Percentiles rank a stretch among this genome's conserved stretches.
These are phyloP conservation scores for Ramalina intermedia DNA, from an alignment of 495 filamentous ascomycete genomes.

Conservation along the genomic window DNA sequence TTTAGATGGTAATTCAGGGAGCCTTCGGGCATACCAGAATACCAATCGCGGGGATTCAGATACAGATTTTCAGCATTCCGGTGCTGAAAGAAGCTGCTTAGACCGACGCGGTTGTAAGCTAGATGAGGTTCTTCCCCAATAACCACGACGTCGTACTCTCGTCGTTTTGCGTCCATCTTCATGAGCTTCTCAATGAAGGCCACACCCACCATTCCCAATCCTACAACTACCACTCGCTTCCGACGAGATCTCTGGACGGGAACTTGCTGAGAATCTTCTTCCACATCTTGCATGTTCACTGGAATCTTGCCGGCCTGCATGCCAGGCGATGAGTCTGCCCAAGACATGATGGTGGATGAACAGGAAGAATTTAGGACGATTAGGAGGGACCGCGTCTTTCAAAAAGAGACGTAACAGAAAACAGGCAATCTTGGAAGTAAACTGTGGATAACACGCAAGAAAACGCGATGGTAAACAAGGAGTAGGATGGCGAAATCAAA, in stretches of 20 bases:
- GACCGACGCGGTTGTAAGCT: slow-evolving; percentile 92
- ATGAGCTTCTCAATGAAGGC: slow-evolving; percentile 89
- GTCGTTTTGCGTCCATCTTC: slow-evolving; percentile 63
- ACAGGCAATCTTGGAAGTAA: no score
- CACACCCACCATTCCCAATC: slow-evolving; percentile 91
- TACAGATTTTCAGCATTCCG: slow-evolving; percentile 82
- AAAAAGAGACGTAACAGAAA: no score
- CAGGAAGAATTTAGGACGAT: not conserved
- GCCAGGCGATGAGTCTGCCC: slow-evolving; percentile 18
- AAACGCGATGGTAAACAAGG: no score
- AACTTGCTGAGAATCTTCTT: slow-evolving; percentile 12
- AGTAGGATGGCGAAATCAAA: no score
- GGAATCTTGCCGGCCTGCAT: slow-evolving; percentile 16
- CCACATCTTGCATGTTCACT: slow-evolving; percentile 12
- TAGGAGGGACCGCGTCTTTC: not conserved
- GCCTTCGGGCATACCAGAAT: slow-evolving; percentile 41
- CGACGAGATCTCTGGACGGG: slow-evolving; percentile 19
- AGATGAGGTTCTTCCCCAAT: slow-evolving; percentile 87
- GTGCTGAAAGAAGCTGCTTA: slow-evolving; percentile 88
- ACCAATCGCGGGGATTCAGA: slow-evolving; percentile 78
- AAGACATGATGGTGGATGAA: slow-evolving; percentile 11
- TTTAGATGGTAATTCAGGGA: slow-evolving; percentile 72
- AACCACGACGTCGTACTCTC: slow-evolving; percentile 74
- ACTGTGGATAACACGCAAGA: no score
- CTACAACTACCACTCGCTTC: slow-evolving; percentile 73